A percentile compares a stretch with the other conserved stretches of the same genome.
phyloP scores from a whole-genome alignment of 306 rosid species.

The Citrullus amarus region DNA sequence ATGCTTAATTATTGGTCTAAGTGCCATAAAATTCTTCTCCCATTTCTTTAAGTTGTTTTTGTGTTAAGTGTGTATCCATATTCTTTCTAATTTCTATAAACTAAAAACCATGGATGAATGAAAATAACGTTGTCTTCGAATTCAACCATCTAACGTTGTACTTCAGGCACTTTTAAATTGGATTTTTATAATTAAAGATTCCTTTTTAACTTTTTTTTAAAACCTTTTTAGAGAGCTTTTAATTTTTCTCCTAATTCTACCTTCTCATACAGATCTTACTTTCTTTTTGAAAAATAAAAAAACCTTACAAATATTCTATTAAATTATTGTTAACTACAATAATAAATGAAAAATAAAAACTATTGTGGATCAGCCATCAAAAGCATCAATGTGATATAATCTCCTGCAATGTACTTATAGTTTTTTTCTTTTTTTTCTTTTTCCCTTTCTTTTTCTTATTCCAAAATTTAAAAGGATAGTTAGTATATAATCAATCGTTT shows the following conservation, averaged over 20 bases:
- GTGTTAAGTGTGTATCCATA: background rate
- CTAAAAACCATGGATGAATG: too few species aligned
- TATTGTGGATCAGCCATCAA: background rate
- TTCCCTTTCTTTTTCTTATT: background rate
- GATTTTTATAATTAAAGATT: background rate
- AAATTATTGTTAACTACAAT: background rate
- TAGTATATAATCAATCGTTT: too few species aligned
- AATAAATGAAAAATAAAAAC: background rate
- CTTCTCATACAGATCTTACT: too few species aligned
- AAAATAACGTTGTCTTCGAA: too few species aligned
- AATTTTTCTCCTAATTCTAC: too few species aligned
- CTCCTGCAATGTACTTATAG: background rate
- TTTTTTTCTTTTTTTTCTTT: background rate
- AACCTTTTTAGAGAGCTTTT: background rate
- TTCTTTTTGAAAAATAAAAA: too few species aligned
- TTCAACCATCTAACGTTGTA: too few species aligned
- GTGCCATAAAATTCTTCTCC: too few species aligned
- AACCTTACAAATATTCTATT: background rate
- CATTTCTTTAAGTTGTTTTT: background rate
- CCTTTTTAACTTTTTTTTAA: background rate
- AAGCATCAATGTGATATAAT: background rate
- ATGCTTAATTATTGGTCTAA: too few species aligned
- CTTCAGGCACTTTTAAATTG: too few species aligned
- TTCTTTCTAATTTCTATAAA: too few species aligned
- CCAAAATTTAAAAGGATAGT: background rate